A percentile compares a stretch with the other conserved stretches of the same genome.
phyloP scores from a whole-genome alignment of 179 eudicot species.

The Silene vulgaris region DNA sequence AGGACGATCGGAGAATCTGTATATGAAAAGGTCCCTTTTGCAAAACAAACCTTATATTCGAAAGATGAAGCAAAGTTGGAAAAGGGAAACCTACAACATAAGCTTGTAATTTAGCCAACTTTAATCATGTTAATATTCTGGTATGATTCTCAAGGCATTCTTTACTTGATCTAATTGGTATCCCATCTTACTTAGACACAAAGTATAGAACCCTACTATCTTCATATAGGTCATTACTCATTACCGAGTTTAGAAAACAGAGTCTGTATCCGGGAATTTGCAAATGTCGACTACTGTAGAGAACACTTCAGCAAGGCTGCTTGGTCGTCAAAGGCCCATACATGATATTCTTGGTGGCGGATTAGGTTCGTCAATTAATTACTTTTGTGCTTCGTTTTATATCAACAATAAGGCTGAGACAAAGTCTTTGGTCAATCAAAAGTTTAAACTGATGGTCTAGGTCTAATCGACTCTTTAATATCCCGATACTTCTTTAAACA shows the following conservation, averaged over 20 bases:
- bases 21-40: too few relatives aligned
- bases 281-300: background rate
- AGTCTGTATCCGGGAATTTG: background rate
- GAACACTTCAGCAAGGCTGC: background rate
- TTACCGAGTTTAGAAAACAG: background rate
- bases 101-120: background rate
- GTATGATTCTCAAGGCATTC: conserved; percentile 1
- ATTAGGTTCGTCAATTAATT: background rate
- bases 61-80: background rate
- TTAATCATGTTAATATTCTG: background rate
- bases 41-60: too few relatives aligned
- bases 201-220: background rate
- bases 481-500: background rate
- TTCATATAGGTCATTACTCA: background rate
- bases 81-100: background rate
- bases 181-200: background rate
- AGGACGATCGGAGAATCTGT: too few relatives aligned
- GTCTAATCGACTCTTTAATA: background rate
- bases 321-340: conserved; percentile 5
- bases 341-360: conserved; percentile 5
- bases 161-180: background rate
- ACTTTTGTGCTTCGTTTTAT: background rate
- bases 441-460: too few relatives aligned
- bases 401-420: too few relatives aligned
- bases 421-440: too few relatives aligned